Conservation (phyloP, 1,139 yeast genomes). For the Sugiyamaella pinicola region DNA sequence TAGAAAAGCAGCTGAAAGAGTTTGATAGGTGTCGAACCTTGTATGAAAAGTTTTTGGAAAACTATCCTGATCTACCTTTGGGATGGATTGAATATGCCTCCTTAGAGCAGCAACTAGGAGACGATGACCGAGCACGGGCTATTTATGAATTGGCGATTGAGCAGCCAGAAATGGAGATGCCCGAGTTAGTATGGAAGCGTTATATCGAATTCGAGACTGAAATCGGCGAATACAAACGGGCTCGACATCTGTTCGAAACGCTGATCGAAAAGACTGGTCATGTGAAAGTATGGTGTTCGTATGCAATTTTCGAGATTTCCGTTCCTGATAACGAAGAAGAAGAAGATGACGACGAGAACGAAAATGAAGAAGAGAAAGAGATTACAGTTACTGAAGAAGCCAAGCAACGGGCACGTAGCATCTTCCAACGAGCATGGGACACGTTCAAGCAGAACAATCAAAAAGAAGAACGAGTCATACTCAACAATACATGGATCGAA, state of each 20-base stretch:
- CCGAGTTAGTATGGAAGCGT: conserved; percentile 49
- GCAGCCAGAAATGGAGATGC: conserved; percentile 41
- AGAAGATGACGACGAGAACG: conserved; percentile 47
- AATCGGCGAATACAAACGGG: conserved; percentile 56
- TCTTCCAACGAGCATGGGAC: conserved; percentile 59
- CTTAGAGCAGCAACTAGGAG: conserved; percentile 72
- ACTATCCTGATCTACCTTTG: conserved; percentile 48
- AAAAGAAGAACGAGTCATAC: conserved; percentile 52
- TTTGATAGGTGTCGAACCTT: conserved; percentile 71
- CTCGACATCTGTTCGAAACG: conserved; percentile 55
- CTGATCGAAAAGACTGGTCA: conserved; percentile 44
- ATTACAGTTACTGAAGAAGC: conserved; percentile 56
- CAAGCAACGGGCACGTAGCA: conserved; percentile 52
- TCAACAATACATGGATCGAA: conserved; percentile 64
- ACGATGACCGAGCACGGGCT: conserved; percentile 64
- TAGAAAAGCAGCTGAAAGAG: conserved; percentile 49
- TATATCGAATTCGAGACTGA: conserved; percentile 65
- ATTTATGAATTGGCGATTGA: conserved; percentile 58
- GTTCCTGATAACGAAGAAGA: conserved; percentile 52
- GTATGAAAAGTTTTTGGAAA: conserved; percentile 68
- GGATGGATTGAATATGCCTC: conserved; percentile 65
- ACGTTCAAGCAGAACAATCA: conserved; percentile 46
- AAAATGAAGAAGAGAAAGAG: conserved; percentile 49
- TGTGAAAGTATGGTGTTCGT: conserved; percentile 62
- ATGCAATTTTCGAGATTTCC: conserved; percentile 71